phyloP scores from a whole-genome alignment of 441 rosid species.

The Kokia cookei region DNA sequence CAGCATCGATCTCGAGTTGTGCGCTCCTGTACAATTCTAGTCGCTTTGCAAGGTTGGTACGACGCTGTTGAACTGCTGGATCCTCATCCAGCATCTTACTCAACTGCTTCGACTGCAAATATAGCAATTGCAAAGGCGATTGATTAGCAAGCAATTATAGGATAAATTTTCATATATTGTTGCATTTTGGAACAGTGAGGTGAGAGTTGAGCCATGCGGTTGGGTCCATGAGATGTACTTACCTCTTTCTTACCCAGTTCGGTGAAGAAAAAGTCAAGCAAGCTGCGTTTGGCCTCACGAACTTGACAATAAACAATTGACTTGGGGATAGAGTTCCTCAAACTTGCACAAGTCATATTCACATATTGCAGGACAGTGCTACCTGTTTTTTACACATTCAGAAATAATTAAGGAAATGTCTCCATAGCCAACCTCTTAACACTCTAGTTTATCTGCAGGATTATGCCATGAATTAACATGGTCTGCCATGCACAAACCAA shows the following conservation, averaged over 20 bases:
- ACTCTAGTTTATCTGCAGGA: neutral
- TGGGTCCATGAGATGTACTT: neutral
- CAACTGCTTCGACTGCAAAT: constrained; percentile 12
- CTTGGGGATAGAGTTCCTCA: constrained; percentile 78
- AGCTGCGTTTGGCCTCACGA: constrained; percentile 85
- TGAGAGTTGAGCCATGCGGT: neutral
- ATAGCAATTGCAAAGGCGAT: neutral
- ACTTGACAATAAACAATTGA: constrained; percentile 90
- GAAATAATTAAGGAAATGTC: neutral
- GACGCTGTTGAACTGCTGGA: constrained; percentile 32
- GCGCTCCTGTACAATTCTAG: constrained; percentile 28
- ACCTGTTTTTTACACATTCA: constrained; percentile 26
- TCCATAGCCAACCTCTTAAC: neutral
- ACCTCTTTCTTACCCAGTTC: constrained; percentile 85
- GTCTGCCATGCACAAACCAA: too few relatives aligned
- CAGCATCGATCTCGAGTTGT: constrained; percentile 19
- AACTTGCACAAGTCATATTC: constrained; percentile 69
- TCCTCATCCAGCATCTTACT: constrained; percentile 25
- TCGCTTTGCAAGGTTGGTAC: constrained; percentile 22
- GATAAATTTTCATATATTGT: neutral
- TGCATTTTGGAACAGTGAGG: neutral
- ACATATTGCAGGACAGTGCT: constrained; percentile 69
- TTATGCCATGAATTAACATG: neutral
- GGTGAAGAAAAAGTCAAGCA: constrained; percentile 73
- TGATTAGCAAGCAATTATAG: neutral